A percentile compares a stretch with the other conserved stretches of the same genome.
Evolutionary conservation across 164 flowering plant species (phyloP).

Genomic region (Platanus orientalis): DNA sequence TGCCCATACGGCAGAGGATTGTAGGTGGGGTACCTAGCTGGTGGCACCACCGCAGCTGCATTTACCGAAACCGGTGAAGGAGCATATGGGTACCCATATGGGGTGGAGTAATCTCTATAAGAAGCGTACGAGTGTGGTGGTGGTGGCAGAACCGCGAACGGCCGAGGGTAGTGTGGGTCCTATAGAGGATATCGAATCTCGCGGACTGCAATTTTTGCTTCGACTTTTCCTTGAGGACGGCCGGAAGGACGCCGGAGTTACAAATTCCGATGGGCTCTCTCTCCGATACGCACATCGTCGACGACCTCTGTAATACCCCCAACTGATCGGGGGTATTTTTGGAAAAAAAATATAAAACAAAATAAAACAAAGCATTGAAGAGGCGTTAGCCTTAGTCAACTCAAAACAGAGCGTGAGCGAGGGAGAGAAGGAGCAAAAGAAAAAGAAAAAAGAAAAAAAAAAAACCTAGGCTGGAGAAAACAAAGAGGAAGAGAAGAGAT

Average conservation of each 20-base stretch:
- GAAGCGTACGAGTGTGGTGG: background rate
- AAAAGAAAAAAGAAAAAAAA: no score
- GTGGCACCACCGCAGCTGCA: constrained; percentile 6
- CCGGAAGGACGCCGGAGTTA: constrained; percentile 80
- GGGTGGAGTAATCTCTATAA: no score
- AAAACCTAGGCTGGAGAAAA: no score
- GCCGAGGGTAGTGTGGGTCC: constrained; percentile 32
- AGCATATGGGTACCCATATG: constrained; percentile 1
- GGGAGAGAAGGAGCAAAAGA: no score
- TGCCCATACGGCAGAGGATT: no score
- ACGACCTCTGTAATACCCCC: no score
- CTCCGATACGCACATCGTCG: constrained; percentile 48
- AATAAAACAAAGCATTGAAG: no score
- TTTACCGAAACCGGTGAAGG: background rate
- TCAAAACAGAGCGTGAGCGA: no score
- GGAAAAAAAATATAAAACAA: no score
- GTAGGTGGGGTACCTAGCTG: background rate
- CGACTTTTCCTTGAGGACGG: constrained; percentile 74
- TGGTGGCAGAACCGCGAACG: constrained; percentile 33
- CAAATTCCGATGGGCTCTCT: constrained; percentile 16
- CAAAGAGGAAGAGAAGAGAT: no score
- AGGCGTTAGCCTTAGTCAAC: no score
- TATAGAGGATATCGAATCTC: constrained; percentile 37
- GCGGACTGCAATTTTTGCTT: constrained; percentile 36
- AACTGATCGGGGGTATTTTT: no score